Evolutionary conservation across 1,139 yeast genomes (phyloP), one percentile per base, ranked within the genome.

Genomic region (Petasospora fabianii): DNA sequence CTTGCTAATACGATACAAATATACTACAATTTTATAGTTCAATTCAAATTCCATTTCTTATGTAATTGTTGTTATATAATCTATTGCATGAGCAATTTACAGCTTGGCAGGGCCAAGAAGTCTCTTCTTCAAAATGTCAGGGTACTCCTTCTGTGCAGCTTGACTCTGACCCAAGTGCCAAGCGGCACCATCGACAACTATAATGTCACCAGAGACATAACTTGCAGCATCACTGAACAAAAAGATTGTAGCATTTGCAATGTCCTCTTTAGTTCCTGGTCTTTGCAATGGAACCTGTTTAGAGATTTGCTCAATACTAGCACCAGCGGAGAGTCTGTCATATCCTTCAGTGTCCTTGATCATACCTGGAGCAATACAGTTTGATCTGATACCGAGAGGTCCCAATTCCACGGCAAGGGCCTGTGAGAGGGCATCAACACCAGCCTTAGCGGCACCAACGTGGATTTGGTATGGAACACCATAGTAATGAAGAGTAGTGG

Each of bases 401-500:
- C 96, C 97, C 45, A 86, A 68, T 61, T 88, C 97, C 8, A 85
- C 88, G 0, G 96, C 95, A 46, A 88, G 62, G 0, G 87, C 82
- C 49, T 82, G 79, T 16, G 88, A 79, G 32, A 88, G 66, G 0
- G 96, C 94, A 58, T 90, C 97, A 26, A 88, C 77, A 16, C 96
- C 97, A 1, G 96, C 96, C 64, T 88, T 88, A 6, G 96, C 96
- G 0, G 97, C 96, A 2, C 88, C 84, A 1, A 86, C 96, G 51
- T 87, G 97, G 6, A 76, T 57, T 62, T 88, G 96, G 64, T 83
- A 77, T 7, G 96, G 95, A 8, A 84, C 76, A 15, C 96, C 96
- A 52, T 81, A 76, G 61, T 84, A 85, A 61, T 88, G 96, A 41
- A 88, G 68, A 1, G 96, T 87, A 2, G 97, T 95, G 38, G 88